Conservation (phyloP, 306 rosid genomes). For the Styphnolobium japonicum region DNA sequence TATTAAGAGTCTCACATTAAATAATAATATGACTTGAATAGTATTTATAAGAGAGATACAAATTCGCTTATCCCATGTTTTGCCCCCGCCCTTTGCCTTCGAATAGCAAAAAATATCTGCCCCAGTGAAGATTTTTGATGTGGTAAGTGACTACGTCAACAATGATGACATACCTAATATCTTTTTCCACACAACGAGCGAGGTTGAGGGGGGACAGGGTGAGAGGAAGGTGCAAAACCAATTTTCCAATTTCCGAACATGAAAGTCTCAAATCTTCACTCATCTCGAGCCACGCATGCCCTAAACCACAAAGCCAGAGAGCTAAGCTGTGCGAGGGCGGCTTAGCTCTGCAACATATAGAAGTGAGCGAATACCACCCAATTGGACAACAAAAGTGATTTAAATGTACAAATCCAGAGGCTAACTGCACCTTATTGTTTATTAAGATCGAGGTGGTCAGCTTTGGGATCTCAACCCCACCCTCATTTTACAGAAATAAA, state of each 20-base stretch:
- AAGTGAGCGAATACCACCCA: slow-evolving; percentile 36
- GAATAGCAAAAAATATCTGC: neutral
- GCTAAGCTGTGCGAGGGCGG: neutral
- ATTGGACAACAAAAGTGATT: slow-evolving; percentile 42
- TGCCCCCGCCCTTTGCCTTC: neutral
- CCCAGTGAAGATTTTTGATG: neutral
- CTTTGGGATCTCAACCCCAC: slow-evolving; percentile 57
- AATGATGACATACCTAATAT: slow-evolving; percentile 29
- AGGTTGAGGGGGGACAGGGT: too few relatives aligned
- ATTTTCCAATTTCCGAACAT: neutral
- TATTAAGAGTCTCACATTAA: too few relatives aligned
- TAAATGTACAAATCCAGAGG: slow-evolving; percentile 38
- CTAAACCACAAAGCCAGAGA: neutral
- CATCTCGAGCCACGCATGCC: slow-evolving; percentile 65
- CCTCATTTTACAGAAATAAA: neutral
- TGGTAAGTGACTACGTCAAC: slow-evolving; percentile 29
- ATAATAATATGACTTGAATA: too few relatives aligned
- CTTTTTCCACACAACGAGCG: too few relatives aligned
- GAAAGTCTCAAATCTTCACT: slow-evolving; percentile 18
- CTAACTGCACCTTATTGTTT: slow-evolving; percentile 32
- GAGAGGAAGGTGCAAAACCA: neutral
- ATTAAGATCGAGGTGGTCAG: slow-evolving; percentile 47
- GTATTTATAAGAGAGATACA: too few relatives aligned
- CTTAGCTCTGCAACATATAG: slow-evolving; percentile 31
- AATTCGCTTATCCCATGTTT: neutral